Base-by-base conservation (phyloP, 352 stramenopile species). In the Hyaloperonospora arabidopsidis region DNA sequence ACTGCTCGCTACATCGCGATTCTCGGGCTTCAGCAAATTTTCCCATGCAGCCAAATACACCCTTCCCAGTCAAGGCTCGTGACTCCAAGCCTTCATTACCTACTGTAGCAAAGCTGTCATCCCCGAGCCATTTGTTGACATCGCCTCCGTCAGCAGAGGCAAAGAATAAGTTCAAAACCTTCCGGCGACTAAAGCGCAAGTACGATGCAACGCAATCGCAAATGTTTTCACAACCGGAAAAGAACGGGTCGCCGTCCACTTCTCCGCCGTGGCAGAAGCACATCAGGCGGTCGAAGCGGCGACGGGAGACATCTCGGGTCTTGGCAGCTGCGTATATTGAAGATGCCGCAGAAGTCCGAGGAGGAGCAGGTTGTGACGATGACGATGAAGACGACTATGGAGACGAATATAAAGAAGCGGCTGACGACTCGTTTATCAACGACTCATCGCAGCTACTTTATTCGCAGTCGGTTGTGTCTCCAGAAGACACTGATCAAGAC, bases 391-490 rank as follows among this genome's bases (percentile, higher is more conserved):
- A 89, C 12, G 74, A 87, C 15, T 79, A 88, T 21, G 70, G 74
- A 13, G 74, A 89, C 25, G 62, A 77, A 54, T 67, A 74, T 18
- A 57, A 65, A 46, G 61, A 84, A 43, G 72, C 65, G 15, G 56
- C 68, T 1, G 79, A 89, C 43, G 61, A 79, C 22, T 86, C 79
- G 25, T 92, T 92, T 36, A 92, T 92, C 47, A 83, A 92, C 47
- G 72, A 92, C 67, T 87, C 79, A 1, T 89, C 82, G 2, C 82
- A 92, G 54, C 52, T 91, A 32, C 40, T 88, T n/a, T 91, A 86
- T 57, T 89, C 81, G 6, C 79, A 76, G 57, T 73, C 64, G 15
- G 47, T 67, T 2, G 53, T 52, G 29, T 72, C 56, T 11, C 61
- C 56, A 25, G 65, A 67, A 60, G 60, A 61, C 5, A 35, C 19